phyloP scores from a whole-genome alignment of 2,329 filamentous ascomycete species.

The Aureobasidium sp. region DNA sequence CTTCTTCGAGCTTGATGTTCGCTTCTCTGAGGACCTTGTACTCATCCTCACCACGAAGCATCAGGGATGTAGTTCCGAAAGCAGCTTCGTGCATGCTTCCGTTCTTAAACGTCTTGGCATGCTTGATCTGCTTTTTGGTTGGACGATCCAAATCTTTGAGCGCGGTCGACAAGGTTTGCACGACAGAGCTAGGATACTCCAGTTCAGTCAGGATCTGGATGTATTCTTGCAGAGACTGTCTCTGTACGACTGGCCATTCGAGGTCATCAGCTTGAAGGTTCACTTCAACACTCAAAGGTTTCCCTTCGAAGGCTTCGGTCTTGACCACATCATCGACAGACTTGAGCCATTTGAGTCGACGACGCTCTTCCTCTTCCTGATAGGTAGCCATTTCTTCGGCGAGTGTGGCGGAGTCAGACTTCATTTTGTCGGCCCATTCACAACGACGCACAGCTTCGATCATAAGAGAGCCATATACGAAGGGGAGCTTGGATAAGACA shows the following conservation, averaged over 20 bases:
- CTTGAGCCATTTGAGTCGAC: conserved; percentile 85
- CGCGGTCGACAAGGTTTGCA: conserved; percentile 67
- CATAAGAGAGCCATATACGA: conserved; percentile 82
- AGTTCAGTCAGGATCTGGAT: conserved; percentile 59
- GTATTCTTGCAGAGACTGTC: conserved; percentile 71
- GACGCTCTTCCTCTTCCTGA: conserved; percentile 84
- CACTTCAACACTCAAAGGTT: conserved; percentile 72
- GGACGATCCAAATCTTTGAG: conserved; percentile 74
- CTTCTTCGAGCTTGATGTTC: conserved; percentile 52
- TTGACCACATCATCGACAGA: conserved; percentile 70
- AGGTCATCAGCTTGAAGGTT: conserved; percentile 75
- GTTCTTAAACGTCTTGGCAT: conserved; percentile 90
- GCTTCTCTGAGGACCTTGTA: conserved; percentile 46
- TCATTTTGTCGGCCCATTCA: conserved; percentile 90
- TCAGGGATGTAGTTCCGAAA: conserved; percentile 75
- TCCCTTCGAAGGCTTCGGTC: conserved; percentile 58
- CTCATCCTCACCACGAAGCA: conserved; percentile 84
- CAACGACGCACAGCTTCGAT: conserved; percentile 77
- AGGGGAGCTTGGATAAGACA: conserved; percentile 74
- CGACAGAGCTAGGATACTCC: conserved; percentile 57
- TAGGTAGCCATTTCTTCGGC: conserved; percentile 90
- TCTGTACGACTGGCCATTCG: conserved; percentile 69
- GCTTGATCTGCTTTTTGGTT: conserved; percentile 77
- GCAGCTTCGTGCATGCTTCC: conserved; percentile 89
- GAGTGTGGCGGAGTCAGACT: conserved; percentile 74